Percentiles rank a stretch among this genome's conserved stretches.
These are phyloP conservation scores for Mucor irregularis DNA, from an alignment of 371 early-diverging fungal species.

Conservation along the genomic window DNA sequence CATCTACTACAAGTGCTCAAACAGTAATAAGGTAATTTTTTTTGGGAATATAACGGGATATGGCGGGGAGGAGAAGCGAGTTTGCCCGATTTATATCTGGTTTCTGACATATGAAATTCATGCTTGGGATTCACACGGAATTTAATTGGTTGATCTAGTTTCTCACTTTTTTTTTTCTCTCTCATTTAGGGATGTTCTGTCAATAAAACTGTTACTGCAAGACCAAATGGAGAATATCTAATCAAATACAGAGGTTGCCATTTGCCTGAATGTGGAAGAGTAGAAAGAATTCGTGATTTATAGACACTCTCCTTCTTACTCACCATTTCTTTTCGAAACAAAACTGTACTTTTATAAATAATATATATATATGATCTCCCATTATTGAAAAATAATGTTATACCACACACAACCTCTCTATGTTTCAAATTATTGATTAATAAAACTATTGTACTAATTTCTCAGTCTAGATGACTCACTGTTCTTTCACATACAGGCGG, in stretches of 20 bases:
- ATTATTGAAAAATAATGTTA: too few species aligned
- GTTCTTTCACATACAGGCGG: too few species aligned
- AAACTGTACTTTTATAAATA: background rate
- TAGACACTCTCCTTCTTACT: slow-evolving; percentile 14
- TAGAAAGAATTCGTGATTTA: slow-evolving; percentile 46
- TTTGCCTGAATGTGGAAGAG: slow-evolving; percentile 54
- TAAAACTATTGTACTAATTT: too few species aligned
- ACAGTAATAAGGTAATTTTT: slow-evolving; percentile 36
- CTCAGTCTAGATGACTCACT: too few species aligned
- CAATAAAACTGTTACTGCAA: slow-evolving; percentile 67
- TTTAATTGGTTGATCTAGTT: slow-evolving; percentile 5
- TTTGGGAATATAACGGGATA: slow-evolving; percentile 18
- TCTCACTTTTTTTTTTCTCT: background rate
- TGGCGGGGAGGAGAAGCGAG: slow-evolving; percentile 29
- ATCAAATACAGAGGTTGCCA: slow-evolving; percentile 66
- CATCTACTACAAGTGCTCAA: slow-evolving; percentile 58
- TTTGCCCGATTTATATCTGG: slow-evolving; percentile 21
- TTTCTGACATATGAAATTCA: slow-evolving; percentile 37
- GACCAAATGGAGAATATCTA: slow-evolving; percentile 58
- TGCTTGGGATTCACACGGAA: slow-evolving; percentile 22
- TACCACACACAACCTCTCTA: too few species aligned
- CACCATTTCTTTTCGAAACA: too few species aligned
- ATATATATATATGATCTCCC: too few species aligned
- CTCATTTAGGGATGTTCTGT: slow-evolving; percentile 56
- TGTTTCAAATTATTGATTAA: too few species aligned